Percentiles rank a stretch among this genome's conserved stretches.
Conservation (phyloP, 192 early-diverging fungal species). For the Coemansia reversa region DNA sequence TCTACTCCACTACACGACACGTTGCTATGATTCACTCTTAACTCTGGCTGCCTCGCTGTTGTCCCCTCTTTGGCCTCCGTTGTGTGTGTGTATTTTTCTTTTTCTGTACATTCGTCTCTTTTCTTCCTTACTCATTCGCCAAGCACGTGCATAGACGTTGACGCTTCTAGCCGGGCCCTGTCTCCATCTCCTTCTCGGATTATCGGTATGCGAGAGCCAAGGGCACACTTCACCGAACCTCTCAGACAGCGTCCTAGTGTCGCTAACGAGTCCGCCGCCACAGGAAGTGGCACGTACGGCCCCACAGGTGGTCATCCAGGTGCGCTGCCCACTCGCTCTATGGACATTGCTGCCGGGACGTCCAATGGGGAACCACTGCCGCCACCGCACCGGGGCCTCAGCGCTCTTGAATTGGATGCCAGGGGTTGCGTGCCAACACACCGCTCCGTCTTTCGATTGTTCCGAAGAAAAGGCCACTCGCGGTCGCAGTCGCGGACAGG, state of each 20-base stretch:
- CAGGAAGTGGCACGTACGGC: slow-evolving; percentile 22
- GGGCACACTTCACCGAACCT: slow-evolving; percentile 41
- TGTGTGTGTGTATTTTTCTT: slow-evolving; percentile 1
- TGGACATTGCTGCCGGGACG: slow-evolving; percentile 11
- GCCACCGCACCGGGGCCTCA: slow-evolving; percentile 4
- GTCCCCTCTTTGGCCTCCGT: background rate
- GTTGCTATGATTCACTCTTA: background rate
- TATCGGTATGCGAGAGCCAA: slow-evolving; percentile 18
- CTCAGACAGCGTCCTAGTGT: slow-evolving; percentile 13
- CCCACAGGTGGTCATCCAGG: slow-evolving; percentile 17
- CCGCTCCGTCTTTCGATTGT: slow-evolving; percentile 46
- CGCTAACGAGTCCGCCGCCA: slow-evolving; percentile 4
- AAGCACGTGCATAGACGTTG: no score
- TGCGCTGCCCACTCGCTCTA: slow-evolving; percentile 1
- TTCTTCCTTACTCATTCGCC: background rate
- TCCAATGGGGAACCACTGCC: background rate
- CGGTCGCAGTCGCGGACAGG: slow-evolving; percentile 22
- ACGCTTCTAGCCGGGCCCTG: background rate
- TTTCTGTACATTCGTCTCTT: background rate
- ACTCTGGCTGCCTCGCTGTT: no score
- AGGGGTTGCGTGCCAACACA: slow-evolving; percentile 46
- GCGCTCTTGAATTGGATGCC: slow-evolving; percentile 15
- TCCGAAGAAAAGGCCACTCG: slow-evolving; percentile 27
- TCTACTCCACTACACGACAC: background rate
- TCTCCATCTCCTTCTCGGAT: background rate